Evolutionary conservation across 2,329 filamentous ascomycete species (phyloP).

Genomic region (Saccharata proteae): DNA sequence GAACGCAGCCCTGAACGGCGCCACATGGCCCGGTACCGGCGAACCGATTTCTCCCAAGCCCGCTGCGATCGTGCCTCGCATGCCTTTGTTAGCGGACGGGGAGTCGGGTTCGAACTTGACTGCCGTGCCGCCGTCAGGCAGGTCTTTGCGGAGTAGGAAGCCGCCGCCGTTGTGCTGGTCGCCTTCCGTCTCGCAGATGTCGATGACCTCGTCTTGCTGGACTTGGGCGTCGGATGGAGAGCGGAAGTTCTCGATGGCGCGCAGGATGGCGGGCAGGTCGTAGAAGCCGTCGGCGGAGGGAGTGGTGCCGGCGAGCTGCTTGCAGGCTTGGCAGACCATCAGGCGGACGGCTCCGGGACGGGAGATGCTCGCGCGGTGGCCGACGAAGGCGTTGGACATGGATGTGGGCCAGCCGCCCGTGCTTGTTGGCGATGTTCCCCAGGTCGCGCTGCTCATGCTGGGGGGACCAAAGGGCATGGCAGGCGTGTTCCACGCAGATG

Average conservation of each 20-base stretch:
- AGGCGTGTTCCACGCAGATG: constrained; percentile 31
- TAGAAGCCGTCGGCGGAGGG: constrained; percentile 52
- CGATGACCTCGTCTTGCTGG: constrained; percentile 57
- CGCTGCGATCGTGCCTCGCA: constrained; percentile 9
- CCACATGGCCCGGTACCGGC: constrained; percentile 14
- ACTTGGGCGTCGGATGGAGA: constrained; percentile 43
- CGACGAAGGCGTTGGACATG: constrained; percentile 18
- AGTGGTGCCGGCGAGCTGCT: constrained; percentile 39
- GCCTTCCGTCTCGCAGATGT: constrained; percentile 85
- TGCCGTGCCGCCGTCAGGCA: constrained; percentile 19
- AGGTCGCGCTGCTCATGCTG: constrained; percentile 21
- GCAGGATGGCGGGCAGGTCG: constrained; percentile 50
- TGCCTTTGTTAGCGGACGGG: constrained; percentile 7
- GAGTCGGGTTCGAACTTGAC: constrained; percentile 31
- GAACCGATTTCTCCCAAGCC: constrained; percentile 37
- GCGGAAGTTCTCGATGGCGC: constrained; percentile 50
- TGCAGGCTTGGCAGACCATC: constrained; percentile 68
- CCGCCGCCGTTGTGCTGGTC: constrained; percentile 79
- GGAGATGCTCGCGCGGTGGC: constrained; percentile 21
- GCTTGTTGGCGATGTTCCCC: constrained; percentile 28
- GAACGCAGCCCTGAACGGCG: constrained; percentile 4
- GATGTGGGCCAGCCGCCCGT: constrained; percentile 21
- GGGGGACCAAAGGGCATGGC: constrained; percentile 24
- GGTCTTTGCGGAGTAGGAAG: constrained; percentile 57
- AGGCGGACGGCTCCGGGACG: constrained; percentile 57